Evolutionary conservation across 2,329 filamentous ascomycete genomes (phyloP), one percentile per base, ranked within the genome.

Genomic region (Pseudogymnoascus pannorum): DNA sequence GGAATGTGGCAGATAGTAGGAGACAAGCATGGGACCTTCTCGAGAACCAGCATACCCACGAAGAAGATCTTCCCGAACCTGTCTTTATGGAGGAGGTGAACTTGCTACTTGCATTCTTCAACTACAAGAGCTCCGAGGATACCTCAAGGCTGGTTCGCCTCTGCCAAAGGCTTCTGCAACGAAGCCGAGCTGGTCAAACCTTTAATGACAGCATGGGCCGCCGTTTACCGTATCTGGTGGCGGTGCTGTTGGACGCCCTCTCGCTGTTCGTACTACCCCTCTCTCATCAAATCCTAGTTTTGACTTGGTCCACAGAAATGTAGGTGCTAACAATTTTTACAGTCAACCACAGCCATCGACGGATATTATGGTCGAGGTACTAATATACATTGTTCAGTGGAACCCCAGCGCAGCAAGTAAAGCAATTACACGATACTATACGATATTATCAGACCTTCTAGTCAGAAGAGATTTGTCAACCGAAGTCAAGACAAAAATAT

Each of bases 11-110:
- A 65, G 75, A 80, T 54, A 69, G 70, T 60, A 85, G 83, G 75
- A 81, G 88, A 65, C 72, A 73, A 58, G 74, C 81, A 40, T 90
- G 91, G 76, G 88, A 92, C 73, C 70, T 75, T 7, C 70, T 82
- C 33, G 87, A 88, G 68, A 69, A 68, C 59, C 66, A 68, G 64
- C 74, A 75, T 60, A 64, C 67, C 11, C 65, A 69, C n/a, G 66
- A 69, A 61, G 73, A 75, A 4, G 36, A 58, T n/a, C 9, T 36
- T 62, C 65, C 68, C 4, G 63, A 66, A 1, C 72, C 77, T 65
- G 75, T 74, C 62, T 68, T 77, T 16, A 71, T 72, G 5, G 66
- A 69, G 38, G 79, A 78, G 54, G 72, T 81, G 31, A 76, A 75
- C 31, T 73, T 85, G 7, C 71, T 85, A 24, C 70, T 82, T 20